Evolutionary conservation across 345 rosid genomes (phyloP), one percentile per base, ranked within the genome.

Genomic region (Turritis glabra): DNA sequence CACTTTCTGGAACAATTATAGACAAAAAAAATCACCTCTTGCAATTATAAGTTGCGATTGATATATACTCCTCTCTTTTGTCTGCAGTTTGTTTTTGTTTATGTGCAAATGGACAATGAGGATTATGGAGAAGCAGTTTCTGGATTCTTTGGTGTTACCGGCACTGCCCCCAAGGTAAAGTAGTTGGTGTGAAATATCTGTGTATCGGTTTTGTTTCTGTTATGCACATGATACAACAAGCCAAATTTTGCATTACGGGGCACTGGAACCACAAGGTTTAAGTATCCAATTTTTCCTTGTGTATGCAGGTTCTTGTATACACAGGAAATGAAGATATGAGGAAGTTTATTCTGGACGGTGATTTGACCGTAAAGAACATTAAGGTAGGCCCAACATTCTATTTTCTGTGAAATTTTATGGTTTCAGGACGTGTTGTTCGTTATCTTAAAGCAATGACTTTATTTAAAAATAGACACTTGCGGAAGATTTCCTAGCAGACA

Each of bases 41-140:
- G 58, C 18, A 48, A 55, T 46, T 27, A 37, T 55, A 12, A 21
- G 58, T 40, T 8, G 51, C 8, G 23, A 62, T 62, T 43, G 33
- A 38, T 62, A 26, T 30, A 67, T 37, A 37, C 27, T 56, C 53
- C 33, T 74, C 46, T 61, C 50, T 53, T 37, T 46, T 51, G 17
- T 61, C 68, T 83, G 83, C 96, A 95, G 98, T 84, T 92, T 79
- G 81, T 95, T 72, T 95, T 88, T 63, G 98, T 90, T 18, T 87
- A 81, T 58, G 96, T 92, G 75, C 92, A 92, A 80, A 76, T 86
- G 92, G 98, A 92, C 64, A 89, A 89, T 64, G 92, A 92, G 79
- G 99, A 92, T 79, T 86, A 81, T 65, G 99, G 98, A 80, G 87
- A 81, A 80, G 92, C 96, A 41, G 96, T 95, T 64, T 82, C 99